These are phyloP conservation scores for Rhizophagus sp. DNA, from an alignment of 192 early-diverging fungal genomes.

Conservation along the genomic window DNA sequence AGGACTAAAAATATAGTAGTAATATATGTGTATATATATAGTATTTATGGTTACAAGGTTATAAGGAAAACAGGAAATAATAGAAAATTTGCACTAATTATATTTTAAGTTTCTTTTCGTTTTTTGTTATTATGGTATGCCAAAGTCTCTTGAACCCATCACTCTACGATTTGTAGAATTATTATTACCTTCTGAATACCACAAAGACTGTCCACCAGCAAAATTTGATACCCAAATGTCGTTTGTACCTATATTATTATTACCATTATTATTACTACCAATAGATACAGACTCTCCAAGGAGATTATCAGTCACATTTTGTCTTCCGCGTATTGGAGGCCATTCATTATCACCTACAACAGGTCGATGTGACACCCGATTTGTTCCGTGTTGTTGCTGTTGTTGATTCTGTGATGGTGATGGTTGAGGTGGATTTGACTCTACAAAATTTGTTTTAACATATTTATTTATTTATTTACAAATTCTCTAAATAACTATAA, in stretches of 20 bases:
- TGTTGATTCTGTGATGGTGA: conserved; percentile 19
- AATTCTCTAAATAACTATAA: background rate
- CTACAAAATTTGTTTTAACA: background rate
- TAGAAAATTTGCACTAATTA: background rate
- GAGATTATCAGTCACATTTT: background rate
- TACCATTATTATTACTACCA: conserved; percentile 11
- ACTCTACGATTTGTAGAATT: conserved; percentile 13
- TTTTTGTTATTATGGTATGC: conserved; percentile 20
- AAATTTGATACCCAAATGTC: conserved; percentile 14
- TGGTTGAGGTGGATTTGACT: background rate
- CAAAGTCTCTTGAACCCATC: conserved; percentile 26
- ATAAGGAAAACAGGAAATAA: background rate
- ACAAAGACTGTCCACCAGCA: conserved; percentile 16
- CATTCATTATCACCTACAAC: conserved; percentile 18
- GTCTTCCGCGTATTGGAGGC: conserved; percentile 25
- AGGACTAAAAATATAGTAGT: background rate
- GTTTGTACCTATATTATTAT: conserved; percentile 21
- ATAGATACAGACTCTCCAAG: background rate
- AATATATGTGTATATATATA: conserved; percentile 9
- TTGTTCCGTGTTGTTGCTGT: conserved; percentile 5
- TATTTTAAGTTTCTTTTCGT: background rate
- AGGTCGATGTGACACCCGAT: background rate
- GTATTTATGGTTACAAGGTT: background rate
- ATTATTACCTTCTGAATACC: conserved; percentile 25
- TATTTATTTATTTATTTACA: background rate